Percentiles rank a stretch among this genome's conserved stretches.
phyloP scores from a whole-genome alignment of 805 yeast species.

The Barnettozyma botsteinii region DNA sequence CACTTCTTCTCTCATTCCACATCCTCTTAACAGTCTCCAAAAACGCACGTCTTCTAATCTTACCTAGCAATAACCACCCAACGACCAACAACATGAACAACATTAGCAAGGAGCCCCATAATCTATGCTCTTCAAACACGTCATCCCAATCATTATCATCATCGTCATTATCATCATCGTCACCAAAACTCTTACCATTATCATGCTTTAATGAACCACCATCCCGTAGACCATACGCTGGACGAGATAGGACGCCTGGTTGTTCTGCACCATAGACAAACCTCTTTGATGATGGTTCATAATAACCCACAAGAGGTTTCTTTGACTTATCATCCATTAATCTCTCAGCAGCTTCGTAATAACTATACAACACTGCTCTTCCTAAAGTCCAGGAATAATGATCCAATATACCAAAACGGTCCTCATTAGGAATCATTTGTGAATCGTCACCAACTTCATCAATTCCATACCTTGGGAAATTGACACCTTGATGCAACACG shows the following conservation, averaged over 20 bases:
- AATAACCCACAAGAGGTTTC: slow-evolving; percentile 36
- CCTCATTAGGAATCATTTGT: slow-evolving; percentile 16
- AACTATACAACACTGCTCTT: slow-evolving; percentile 56
- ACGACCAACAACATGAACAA: slow-evolving; percentile 26
- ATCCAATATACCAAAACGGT: slow-evolving; percentile 39
- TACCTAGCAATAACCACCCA: slow-evolving; percentile 33
- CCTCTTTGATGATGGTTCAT: slow-evolving; percentile 41
- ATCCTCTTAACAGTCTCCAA: slow-evolving; percentile 11
- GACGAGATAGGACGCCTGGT: slow-evolving; percentile 36
- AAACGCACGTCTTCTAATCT: slow-evolving; percentile 20
- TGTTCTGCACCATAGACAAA: slow-evolving; percentile 52
- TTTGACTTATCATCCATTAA: background rate
- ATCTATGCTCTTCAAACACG: slow-evolving; percentile 26
- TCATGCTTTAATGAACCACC: slow-evolving; percentile 15
- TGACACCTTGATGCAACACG: slow-evolving; percentile 54
- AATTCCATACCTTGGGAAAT: slow-evolving; percentile 48
- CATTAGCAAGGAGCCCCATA: slow-evolving; percentile 34
- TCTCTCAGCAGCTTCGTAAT: slow-evolving; percentile 37
- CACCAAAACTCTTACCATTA: slow-evolving; percentile 22
- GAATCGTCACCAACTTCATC: slow-evolving; percentile 28
- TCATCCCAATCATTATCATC: slow-evolving; percentile 35
- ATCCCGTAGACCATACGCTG: slow-evolving; percentile 27
- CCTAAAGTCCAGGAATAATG: slow-evolving; percentile 54
- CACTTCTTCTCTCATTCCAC: slow-evolving; percentile 8
- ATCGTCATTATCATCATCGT: slow-evolving; percentile 23